Base-by-base conservation (phyloP, 164 flowering plant genomes). In the Amborella trichopoda region DNA sequence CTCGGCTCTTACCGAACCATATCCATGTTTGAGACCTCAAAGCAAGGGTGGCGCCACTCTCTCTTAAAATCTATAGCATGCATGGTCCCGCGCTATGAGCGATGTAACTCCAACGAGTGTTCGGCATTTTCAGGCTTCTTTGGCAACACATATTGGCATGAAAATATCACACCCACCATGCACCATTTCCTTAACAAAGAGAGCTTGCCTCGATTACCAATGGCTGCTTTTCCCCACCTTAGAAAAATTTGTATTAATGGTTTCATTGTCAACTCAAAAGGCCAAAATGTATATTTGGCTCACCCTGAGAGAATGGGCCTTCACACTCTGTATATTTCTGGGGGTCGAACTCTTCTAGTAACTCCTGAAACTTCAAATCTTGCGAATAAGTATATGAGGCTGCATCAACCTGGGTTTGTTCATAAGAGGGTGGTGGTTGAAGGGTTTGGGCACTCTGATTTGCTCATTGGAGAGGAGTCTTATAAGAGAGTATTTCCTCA, bases 231-330 rank as follows among this genome's bases (percentile, higher is more conserved):
- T 50, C 70, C 76, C 28, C 84, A 78, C 56, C 64, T 75, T 34
- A 54, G 77, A 16, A 78, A 69, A 54, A 75, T 78, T 17, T 71
- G 81, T 54, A 58, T 51, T 19, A 13, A 70, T 1, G 79, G 85
- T 45, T 69, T 55, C 49, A 70, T 78, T 1, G 72, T 78, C 26
- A 69, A 71, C 66, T 37, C 62, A n/a, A 26, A 50, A 3, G 79
- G 77, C 1, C 47, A 62, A 9, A 67, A 71, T 50, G 20, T 62
- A 2, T 75, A 73, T 41, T 49, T 78, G 55, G 62, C 67, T 28
- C 72, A 75, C 47, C 75, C 79, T 2, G 79, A 75, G 61, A 67
- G 85, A 55, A 73, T 78, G 75, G 61, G 66, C 11, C 49, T 73
- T 36, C 64, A 71, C 8, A 78, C 77, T 3, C 69, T 69, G 2